Percentiles rank a stretch among this genome's conserved stretches.
These are phyloP conservation scores for Hyparrhenia diplandra DNA, from an alignment of 176 grass and related monocot species.

Conservation along the genomic window DNA sequence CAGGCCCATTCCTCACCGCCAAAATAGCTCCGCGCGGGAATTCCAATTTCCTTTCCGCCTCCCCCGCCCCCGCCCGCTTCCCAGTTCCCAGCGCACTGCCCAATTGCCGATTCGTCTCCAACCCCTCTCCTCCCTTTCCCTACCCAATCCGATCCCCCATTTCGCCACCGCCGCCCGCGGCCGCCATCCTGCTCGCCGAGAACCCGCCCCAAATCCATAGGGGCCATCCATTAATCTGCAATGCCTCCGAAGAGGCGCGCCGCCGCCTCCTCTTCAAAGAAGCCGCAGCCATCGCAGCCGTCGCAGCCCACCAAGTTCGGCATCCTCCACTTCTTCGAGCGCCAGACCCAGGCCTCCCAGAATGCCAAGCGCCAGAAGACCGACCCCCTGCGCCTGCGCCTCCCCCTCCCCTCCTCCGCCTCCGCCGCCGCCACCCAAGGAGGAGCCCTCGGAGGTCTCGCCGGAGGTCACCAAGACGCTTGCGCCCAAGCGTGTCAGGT, in stretches of 20 bases:
- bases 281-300: constrained; percentile 44
- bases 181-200: background rate
- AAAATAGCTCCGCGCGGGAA: constrained; percentile 26
- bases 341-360: constrained; percentile 69
- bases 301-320: constrained; percentile 87
- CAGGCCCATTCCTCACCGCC: background rate
- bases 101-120: background rate
- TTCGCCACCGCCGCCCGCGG: background rate
- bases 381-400: background rate
- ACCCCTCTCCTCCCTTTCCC: background rate
- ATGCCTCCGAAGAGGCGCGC: constrained; percentile 86
- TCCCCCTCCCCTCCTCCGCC: background rate
- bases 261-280: constrained; percentile 50
- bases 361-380: constrained; percentile 32
- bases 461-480: constrained; percentile 66
- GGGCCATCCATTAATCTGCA: background rate
- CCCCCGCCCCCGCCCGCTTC: background rate
- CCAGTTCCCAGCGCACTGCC: background rate
- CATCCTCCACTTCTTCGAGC: constrained; percentile 96
- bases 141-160: constrained; percentile 10
- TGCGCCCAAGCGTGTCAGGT: constrained; percentile 70
- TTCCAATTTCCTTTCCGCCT: constrained; percentile 25
- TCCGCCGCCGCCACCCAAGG: background rate
- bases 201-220: background rate
- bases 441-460: constrained; percentile 52